phyloP scores from a whole-genome alignment of 768 basidiomycete genomes.

The Panellus pusillus region DNA sequence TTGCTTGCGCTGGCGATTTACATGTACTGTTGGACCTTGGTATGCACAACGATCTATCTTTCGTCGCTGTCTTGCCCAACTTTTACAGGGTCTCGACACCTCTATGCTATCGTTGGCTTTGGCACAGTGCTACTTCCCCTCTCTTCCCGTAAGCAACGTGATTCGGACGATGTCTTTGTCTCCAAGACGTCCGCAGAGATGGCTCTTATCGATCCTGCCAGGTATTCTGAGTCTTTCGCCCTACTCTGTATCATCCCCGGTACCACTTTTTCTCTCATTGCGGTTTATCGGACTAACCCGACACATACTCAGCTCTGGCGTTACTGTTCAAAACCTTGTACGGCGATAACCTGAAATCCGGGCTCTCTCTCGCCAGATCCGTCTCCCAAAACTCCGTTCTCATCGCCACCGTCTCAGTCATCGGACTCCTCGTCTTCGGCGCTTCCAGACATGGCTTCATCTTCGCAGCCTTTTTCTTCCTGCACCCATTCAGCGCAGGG shows the following conservation, averaged over 20 bases:
- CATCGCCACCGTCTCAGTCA: background rate
- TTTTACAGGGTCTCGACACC: background rate
- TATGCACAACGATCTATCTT: background rate
- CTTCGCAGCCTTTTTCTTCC: slow-evolving; percentile 1
- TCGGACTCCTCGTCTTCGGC: slow-evolving; percentile 7
- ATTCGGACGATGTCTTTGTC: background rate
- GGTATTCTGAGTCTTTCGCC: background rate
- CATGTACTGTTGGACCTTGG: slow-evolving; percentile 8
- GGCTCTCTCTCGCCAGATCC: background rate
- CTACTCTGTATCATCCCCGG: slow-evolving; percentile 3
- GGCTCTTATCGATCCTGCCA: background rate
- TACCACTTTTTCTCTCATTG: background rate
- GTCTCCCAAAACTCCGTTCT: slow-evolving; percentile 7
- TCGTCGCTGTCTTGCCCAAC: background rate
- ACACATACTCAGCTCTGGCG: background rate
- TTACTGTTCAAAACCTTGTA: background rate
- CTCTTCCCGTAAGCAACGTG: background rate
- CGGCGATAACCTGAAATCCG: background rate
- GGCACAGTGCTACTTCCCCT: background rate
- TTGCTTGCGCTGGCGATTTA: slow-evolving; percentile 2
- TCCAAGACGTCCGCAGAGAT: slow-evolving; percentile 3
- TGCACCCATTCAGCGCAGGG: slow-evolving; percentile 5
- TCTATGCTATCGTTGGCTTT: background rate
- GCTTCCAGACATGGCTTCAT: background rate
- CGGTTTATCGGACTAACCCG: too few relatives aligned